Evolutionary conservation across 2,329 filamentous ascomycete species (phyloP).

Genomic region (Xylaria hypoxylon): DNA sequence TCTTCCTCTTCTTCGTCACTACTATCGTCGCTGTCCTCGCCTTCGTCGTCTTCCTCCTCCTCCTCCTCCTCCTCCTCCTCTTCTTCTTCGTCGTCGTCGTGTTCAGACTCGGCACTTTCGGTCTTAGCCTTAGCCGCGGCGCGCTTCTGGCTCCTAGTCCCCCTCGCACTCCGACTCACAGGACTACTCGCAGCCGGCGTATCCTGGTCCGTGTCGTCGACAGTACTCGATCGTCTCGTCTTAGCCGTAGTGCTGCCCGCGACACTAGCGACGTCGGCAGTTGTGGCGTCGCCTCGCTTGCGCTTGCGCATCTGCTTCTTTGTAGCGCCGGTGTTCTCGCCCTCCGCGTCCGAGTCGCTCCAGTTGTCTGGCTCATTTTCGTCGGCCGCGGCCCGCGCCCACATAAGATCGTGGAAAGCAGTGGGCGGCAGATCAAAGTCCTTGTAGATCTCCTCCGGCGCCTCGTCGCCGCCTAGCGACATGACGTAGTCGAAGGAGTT

Average conservation of each 20-base stretch:
- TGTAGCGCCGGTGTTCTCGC: slow-evolving; percentile 54
- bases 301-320: slow-evolving; percentile 55
- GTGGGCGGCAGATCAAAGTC: slow-evolving; percentile 72
- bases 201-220: slow-evolving; percentile 65
- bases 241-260: slow-evolving; percentile 62
- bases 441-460: slow-evolving; percentile 70
- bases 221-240: slow-evolving; percentile 59
- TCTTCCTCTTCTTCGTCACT: slow-evolving; percentile 36
- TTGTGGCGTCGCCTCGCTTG: slow-evolving; percentile 55
- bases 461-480: slow-evolving; percentile 41
- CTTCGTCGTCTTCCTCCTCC: slow-evolving; percentile 30
- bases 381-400: slow-evolving; percentile 58
- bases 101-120: slow-evolving; percentile 45
- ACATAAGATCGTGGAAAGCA: slow-evolving; percentile 61
- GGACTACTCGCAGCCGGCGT: slow-evolving; percentile 57
- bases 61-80: slow-evolving; percentile 40
- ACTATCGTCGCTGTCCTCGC: not conserved
- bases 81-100: slow-evolving; percentile 32
- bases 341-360: slow-evolving; percentile 57
- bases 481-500: slow-evolving; percentile 62
- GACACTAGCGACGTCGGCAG: slow-evolving; percentile 55
- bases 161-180: slow-evolving; percentile 56
- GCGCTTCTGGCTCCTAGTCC: slow-evolving; percentile 59
- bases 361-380: slow-evolving; percentile 64
- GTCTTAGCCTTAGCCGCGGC: slow-evolving; percentile 57